Evolutionary conservation across 495 filamentous ascomycete species (phyloP).

Genomic region (Aspergillus heteromorphus): DNA sequence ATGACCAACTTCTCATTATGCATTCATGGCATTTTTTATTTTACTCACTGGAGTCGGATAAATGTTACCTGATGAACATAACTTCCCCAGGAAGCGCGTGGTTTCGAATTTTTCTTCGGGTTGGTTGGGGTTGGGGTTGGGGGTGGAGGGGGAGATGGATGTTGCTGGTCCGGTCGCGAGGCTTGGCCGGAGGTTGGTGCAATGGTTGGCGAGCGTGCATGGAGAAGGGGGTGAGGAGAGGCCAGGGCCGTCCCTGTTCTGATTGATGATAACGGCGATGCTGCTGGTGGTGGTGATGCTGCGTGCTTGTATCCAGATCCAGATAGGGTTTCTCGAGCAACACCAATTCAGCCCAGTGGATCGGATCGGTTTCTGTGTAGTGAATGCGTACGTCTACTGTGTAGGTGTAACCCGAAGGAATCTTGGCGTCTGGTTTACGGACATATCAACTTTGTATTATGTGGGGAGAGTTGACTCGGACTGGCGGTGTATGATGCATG

Average conservation of each 20-base stretch:
- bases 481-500: neutral
- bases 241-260: neutral
- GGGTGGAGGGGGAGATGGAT: conserved; percentile 8
- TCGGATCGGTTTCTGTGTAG: neutral
- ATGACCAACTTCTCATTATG: conserved; percentile 40
- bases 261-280: neutral
- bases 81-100: conserved; percentile 12
- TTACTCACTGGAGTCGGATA: conserved; percentile 23
- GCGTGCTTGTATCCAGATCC: conserved; percentile 14
- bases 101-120: conserved; percentile 18
- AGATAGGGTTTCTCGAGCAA: conserved; percentile 9
- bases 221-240: neutral
- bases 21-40: conserved; percentile 40
- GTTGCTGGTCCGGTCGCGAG: conserved; percentile 11
- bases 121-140: conserved; percentile 11
- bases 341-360: conserved; percentile 9
- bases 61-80: conserved; percentile 20
- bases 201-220: neutral
- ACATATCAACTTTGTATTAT: too few relatives aligned
- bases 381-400: too few relatives aligned
- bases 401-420: too few relatives aligned
- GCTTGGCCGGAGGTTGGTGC: neutral
- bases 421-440: too few relatives aligned
- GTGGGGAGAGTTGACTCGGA: neutral
- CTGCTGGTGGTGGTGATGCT: neutral